Percentiles rank a stretch among this genome's conserved stretches.
These are phyloP conservation scores for Plasmodium inui DNA, from an alignment of 169 alveolate species.

Conservation along the genomic window DNA sequence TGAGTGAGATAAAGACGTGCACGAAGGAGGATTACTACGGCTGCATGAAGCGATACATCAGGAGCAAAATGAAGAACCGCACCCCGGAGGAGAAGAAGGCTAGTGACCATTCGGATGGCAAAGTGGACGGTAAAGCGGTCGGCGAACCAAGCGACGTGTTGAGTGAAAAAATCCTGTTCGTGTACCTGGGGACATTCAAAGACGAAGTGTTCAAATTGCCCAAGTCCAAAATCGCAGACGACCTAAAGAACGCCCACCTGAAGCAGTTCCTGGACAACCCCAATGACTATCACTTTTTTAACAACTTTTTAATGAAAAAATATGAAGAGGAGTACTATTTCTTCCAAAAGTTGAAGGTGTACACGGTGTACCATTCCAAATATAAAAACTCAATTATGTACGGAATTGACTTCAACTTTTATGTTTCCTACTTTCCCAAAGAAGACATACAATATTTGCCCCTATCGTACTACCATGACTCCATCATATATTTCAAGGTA, in stretches of 20 bases:
- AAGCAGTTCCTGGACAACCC: constrained; percentile 41
- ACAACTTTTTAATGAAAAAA: constrained; percentile 51
- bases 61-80: neutral
- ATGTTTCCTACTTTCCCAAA: constrained; percentile 50
- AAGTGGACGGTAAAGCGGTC: neutral
- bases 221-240: constrained; percentile 35
- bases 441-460: constrained; percentile 53
- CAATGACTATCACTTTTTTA: constrained; percentile 37
- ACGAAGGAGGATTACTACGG: constrained; percentile 17
- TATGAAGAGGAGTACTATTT: constrained; percentile 54
- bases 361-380: constrained; percentile 49
- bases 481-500: constrained; percentile 67
- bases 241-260: constrained; percentile 52
- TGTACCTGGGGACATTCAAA: constrained; percentile 50
- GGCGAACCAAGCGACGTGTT: neutral
- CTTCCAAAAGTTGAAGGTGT: constrained; percentile 29
- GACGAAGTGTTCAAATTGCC: constrained; percentile 60
- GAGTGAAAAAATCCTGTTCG: constrained; percentile 35
- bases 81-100: neutral
- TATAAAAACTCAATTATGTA: constrained; percentile 31
- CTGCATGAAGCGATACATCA: constrained; percentile 40
- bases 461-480: constrained; percentile 63
- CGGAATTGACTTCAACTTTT: constrained; percentile 60
- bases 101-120: neutral
- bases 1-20: constrained; percentile 28